Conservation (phyloP, 495 filamentous ascomycete species). For the Neurospora sp. region DNA sequence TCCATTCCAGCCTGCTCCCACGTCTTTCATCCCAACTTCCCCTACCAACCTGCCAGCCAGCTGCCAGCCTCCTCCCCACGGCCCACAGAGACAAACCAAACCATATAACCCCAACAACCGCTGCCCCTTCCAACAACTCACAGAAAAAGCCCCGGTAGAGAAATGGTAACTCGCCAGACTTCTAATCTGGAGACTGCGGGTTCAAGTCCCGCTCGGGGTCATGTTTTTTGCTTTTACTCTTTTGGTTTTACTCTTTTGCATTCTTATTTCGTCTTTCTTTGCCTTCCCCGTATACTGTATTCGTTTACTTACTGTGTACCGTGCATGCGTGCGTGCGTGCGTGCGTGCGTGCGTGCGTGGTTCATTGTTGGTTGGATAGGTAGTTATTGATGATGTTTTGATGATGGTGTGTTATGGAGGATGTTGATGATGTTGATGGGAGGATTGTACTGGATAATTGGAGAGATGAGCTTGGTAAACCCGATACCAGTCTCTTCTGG, state of each 20-base stretch:
- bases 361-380: too few relatives aligned
- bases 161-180: constrained; percentile 28
- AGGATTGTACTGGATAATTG: too few relatives aligned
- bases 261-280: neutral
- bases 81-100: neutral
- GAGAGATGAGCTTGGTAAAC: too few relatives aligned
- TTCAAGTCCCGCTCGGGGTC: constrained; percentile 8
- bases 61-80: neutral
- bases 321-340: neutral
- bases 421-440: too few relatives aligned
- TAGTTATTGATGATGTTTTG: too few relatives aligned
- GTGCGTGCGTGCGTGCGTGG: neutral
- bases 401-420: too few relatives aligned
- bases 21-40: neutral
- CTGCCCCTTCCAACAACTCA: neutral
- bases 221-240: constrained; percentile 7
- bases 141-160: constrained; percentile 13
- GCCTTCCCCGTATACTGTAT: too few relatives aligned
- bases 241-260: neutral
- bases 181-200: neutral
- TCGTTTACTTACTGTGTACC: too few relatives aligned
- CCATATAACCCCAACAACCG: neutral
- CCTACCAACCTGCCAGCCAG: neutral
- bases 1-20: neutral
- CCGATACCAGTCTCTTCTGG: too few relatives aligned